Conservation (phyloP, 1,284 basidiomycete genomes). For the Mycena sp. region DNA sequence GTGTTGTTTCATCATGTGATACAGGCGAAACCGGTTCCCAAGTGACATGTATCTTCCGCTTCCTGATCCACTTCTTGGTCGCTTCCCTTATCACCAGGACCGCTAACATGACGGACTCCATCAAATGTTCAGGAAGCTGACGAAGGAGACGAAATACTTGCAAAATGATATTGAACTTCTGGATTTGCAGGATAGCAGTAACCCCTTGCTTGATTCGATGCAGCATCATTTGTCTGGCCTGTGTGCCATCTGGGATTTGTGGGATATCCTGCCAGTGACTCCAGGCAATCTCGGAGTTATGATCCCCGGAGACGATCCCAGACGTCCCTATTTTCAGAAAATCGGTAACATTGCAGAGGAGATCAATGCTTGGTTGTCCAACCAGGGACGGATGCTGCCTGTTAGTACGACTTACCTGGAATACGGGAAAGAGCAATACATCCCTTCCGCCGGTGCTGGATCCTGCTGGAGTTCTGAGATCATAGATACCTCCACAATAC, state of each 20-base stretch:
- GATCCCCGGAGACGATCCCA: constrained; percentile 1
- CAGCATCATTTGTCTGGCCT: neutral
- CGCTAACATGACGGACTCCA: constrained; percentile 2
- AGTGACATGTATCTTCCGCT: constrained; percentile 10
- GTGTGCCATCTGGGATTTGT: constrained; percentile 13
- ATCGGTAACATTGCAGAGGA: neutral
- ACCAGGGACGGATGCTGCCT: neutral
- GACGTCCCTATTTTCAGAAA: constrained; percentile 1
- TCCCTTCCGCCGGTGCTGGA: neutral
- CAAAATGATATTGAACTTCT: neutral
- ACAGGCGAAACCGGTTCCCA: constrained; percentile 5
- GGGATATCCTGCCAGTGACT: neutral
- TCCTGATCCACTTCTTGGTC: constrained; percentile 14
- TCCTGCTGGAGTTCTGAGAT: constrained; percentile 6
- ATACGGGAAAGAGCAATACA: constrained; percentile 3
- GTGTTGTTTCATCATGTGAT: neutral
- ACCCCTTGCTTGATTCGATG: constrained; percentile 9
- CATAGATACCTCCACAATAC: neutral
- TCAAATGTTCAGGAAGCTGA: constrained; percentile 1
- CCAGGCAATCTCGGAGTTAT: constrained; percentile 12
- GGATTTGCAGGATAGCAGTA: neutral
- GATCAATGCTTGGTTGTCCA: neutral
- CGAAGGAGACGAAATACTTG: neutral
- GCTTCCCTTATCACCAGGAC: constrained; percentile 5
- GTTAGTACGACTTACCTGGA: neutral